phyloP scores from a whole-genome alignment of 768 basidiomycete species.

The Clavulina sp. region DNA sequence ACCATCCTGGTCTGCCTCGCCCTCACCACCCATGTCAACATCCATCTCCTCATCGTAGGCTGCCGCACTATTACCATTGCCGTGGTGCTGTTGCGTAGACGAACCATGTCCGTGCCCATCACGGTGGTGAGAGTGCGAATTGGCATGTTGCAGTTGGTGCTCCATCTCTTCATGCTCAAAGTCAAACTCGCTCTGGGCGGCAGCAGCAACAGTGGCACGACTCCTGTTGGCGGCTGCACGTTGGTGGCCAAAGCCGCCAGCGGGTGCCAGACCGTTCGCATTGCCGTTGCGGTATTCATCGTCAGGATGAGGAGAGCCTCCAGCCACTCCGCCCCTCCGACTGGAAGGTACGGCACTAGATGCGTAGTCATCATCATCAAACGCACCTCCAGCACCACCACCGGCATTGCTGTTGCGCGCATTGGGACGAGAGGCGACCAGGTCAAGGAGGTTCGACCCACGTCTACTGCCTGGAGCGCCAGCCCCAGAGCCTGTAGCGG shows the following conservation, averaged over 20 bases:
- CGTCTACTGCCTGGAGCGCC: too few species aligned
- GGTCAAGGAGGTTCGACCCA: conserved; percentile 7
- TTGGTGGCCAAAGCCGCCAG: not conserved
- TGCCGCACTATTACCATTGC: too few species aligned
- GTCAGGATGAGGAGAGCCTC: not conserved
- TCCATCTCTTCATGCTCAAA: not conserved
- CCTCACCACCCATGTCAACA: not conserved
- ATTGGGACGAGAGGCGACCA: conserved; percentile 7
- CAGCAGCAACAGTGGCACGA: not conserved
- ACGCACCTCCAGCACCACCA: not conserved
- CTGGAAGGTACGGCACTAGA: not conserved
- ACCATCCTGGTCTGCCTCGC: not conserved
- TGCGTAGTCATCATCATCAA: conserved; percentile 11
- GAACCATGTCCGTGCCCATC: too few species aligned
- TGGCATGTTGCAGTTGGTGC: too few species aligned
- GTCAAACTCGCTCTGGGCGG: not conserved
- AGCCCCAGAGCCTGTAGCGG: conserved; percentile 4
- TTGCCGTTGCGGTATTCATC: conserved; percentile 2
- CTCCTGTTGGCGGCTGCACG: not conserved
- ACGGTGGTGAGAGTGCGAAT: too few species aligned
- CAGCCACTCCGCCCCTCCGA: not conserved
- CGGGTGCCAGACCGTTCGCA: conserved; percentile 2
- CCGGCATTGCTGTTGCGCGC: too few species aligned
- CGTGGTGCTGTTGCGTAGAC: too few species aligned
- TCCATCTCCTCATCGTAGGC: not conserved